Evolutionary conservation across 495 filamentous ascomycete species (phyloP), one percentile per base, ranked within the genome.

Genomic region (Hyaloscypha variabilis): DNA sequence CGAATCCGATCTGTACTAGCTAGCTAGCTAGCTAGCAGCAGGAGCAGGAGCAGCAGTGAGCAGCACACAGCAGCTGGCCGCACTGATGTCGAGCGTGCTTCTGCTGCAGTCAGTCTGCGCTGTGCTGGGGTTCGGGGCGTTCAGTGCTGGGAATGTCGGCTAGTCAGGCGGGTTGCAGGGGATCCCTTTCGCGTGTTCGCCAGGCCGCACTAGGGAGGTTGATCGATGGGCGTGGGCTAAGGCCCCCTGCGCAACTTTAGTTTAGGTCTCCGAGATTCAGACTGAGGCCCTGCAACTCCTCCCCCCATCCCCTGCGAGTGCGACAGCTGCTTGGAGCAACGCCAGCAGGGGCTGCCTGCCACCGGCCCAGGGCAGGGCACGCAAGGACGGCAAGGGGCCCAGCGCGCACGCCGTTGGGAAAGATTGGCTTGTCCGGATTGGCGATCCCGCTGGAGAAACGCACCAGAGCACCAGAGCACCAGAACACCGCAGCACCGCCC

Each of bases 261-360:
- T 60, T 64, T 63, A 60, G 52, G 53, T 69, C 67, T 69, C 67
- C 67, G 60, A 69, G 67, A 69, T 64, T 67, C 54, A 63, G 31
- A 46, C 64, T 67, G 39, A 63, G 31, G 58, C 28, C 57, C 29
- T 60, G 26, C 46, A 29, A 19, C 26, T 21, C 3, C 23, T 6
- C 31, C 2, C 2, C 31, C 1, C 31, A 6, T 34, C 31, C 31
- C 31, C 31, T 34, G 31, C 31, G 1, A 34, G 56, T 21, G 17
- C 30, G 25, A 29, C 13, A 30, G 30, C 29, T 55, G 25, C 39
- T 53, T 26, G 61, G 29, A 46, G 30, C 31, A 13, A 34, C 31
- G 31, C 39, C 39, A 46, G 13, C 39, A 46, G 39, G 26, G 26
- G 25, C 26, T 28, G 54, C 54, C 26, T 30, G 26, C 31, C 30